Evolutionary conservation across 2,329 filamentous ascomycete genomes (phyloP), one percentile per base, ranked within the genome.

Genomic region (Trichophyton rubrum): DNA sequence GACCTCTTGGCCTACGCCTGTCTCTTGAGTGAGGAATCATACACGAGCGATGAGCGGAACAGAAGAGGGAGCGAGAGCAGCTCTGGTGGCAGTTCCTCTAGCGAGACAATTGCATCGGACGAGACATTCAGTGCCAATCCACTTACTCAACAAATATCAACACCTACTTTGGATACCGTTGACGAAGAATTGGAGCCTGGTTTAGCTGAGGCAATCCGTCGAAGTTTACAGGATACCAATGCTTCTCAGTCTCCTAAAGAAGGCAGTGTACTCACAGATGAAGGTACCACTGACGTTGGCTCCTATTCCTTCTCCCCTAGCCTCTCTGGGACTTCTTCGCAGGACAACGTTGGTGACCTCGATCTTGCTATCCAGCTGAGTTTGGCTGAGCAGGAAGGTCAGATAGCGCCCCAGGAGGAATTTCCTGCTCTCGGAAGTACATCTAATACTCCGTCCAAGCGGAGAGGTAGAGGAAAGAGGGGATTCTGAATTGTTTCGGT

Each of bases 311-410:
- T 49, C 24, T 43, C 68, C n/a, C 49, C 62, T 20, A 63, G 63
- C 43, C 17, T 30, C 13, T 55, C 62, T 1, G 59, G 61, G 4
- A 64, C 67, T 60, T 65, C 70, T 17, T 72, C 70, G 63, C 71
- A 74, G 68, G 66, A 72, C 43, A 80, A 83, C 66, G 71, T 81
- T 63, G 77, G 78, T 51, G 83, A 86, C 69, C 67, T 86, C 35
- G 81, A 85, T 62, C 82, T 83, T 68, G 83, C 83, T 0, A 71
- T 85, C 63, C 82, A 83, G 68, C 68, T 86, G 27, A 86, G 84
- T 68, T 73, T 85, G 57, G 82, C 78, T 0, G 83, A 85, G 66
- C 79, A 83, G 65, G 74, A 80, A 41, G 33, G 22, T n/a, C 53
- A 35, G 20, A 15, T 1, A 6, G 45, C 57, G 13, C 22, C 47